Conservation (phyloP, 805 yeast genomes). For the Ogataea nitratoaversa region DNA sequence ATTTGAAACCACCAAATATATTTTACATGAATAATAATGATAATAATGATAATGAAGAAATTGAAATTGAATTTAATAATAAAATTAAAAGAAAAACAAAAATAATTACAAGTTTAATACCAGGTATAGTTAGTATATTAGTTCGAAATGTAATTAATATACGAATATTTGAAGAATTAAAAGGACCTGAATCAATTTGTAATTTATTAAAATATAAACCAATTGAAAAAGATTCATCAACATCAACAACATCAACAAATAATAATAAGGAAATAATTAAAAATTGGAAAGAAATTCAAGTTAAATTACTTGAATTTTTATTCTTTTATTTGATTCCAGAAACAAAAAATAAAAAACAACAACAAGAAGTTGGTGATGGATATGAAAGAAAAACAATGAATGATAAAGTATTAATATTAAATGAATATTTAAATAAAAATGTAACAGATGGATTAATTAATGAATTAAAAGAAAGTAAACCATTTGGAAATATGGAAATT, state of each 20-base stretch:
- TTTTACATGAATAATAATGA: too few relatives aligned
- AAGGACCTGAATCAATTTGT: constrained; percentile 54
- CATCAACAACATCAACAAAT: too few relatives aligned
- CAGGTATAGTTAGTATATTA: constrained; percentile 53
- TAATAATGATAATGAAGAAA: too few relatives aligned
- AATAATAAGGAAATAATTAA: constrained; percentile 7
- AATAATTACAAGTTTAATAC: constrained; percentile 33
- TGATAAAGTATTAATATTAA: constrained; percentile 41
- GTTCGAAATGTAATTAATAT: constrained; percentile 54
- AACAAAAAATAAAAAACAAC: constrained; percentile 16
- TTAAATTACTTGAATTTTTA: constrained; percentile 63
- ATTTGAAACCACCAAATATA: too few relatives aligned
- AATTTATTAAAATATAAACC: constrained; percentile 32
- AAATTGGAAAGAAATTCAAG: constrained; percentile 49
- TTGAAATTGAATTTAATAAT: too few relatives aligned
- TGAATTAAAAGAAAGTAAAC: constrained; percentile 42
- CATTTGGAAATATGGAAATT: constrained; percentile 44
- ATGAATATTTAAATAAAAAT: constrained; percentile 40
- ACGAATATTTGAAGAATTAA: constrained; percentile 52
- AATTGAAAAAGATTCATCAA: neutral
- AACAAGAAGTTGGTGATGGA: constrained; percentile 18
- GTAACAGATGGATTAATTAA: constrained; percentile 44
- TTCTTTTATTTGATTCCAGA: constrained; percentile 69
- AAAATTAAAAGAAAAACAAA: neutral
- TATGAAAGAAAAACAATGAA: constrained; percentile 34